Evolutionary conservation across 345 rosid genomes (phyloP), one percentile per base, ranked within the genome.

Genomic region (Hirschfeldia incana): DNA sequence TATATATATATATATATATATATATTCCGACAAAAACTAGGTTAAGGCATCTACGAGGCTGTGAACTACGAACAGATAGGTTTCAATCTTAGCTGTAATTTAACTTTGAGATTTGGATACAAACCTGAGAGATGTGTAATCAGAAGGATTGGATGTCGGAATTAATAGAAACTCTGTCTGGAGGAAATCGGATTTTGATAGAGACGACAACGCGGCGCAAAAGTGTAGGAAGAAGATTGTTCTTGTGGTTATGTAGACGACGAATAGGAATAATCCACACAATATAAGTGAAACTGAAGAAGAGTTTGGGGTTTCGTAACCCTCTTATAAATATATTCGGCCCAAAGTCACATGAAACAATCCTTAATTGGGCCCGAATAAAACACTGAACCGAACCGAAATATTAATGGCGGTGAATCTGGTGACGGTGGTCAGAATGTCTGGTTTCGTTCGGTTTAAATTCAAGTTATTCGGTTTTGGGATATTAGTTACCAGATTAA

Each of bases 181-280:
- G 46, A 39, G 46, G 16, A 55, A 55, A 7, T 7, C 60, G 32
- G 67, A 67, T 76, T 57, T 3, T 17, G 72, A 29, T 3, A 27
- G 59, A 75, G 67, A 57, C 21, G 46, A 57, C 72, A 67, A 58
- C 67, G 73, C 79, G 73, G 79, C 73, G 72, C 58, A 37, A n/a
- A 64, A 53, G 11, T 27, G 27, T 39, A 36, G 2, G 8, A 28
- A 36, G 72, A 55, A 34, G 72, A 53, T 55, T 21, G 62, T 28
- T 15, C n/a, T 42, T 11, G 30, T 17, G 53, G 53, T 29, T 17
- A 12, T n/a, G 67, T 32, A 8, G 61, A 65, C 29, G 44, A 75
- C n/a, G 49, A 42, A 2, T 11, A 42, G 11, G 49, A 42, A 10
- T 3, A 42, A 75, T 28, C 30, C 6, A 21, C 6, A 21, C 16